Conservation (phyloP, 2,329 filamentous ascomycete species). For the Albophoma yamanashiensis region DNA sequence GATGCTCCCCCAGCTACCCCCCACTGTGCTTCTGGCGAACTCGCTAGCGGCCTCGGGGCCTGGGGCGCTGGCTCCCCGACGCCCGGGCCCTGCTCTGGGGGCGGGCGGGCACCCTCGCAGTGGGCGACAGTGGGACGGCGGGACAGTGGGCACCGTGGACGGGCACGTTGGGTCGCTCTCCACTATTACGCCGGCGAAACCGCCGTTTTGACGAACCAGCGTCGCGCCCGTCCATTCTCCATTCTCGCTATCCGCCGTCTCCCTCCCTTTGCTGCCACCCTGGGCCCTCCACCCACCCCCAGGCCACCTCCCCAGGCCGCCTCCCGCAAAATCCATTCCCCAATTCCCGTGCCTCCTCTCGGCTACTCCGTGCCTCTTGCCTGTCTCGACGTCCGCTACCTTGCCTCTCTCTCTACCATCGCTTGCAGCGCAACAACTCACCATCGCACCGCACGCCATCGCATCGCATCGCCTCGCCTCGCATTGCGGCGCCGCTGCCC, state of each 20-base stretch:
- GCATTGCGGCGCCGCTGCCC: neutral
- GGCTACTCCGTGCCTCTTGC: neutral
- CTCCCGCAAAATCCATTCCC: neutral
- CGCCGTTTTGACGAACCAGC: conserved; percentile 36
- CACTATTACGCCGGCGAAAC: conserved; percentile 50
- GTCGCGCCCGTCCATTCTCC: conserved; percentile 4
- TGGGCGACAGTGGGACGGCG: neutral
- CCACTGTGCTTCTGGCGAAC: neutral
- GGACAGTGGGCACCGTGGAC: neutral
- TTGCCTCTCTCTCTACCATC: neutral
- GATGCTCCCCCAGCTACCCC: neutral
- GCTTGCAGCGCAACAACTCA: neutral
- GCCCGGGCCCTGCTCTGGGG: neutral
- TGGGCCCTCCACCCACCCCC: conserved; percentile 5
- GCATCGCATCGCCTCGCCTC: neutral
- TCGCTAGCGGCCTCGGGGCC: neutral
- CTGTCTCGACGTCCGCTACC: neutral
- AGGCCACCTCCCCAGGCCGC: neutral
- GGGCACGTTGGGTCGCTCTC: conserved; percentile 20
- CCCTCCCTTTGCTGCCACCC: conserved; percentile 12
- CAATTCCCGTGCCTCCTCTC: neutral
- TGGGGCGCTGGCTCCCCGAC: neutral
- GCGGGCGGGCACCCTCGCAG: neutral
- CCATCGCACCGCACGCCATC: neutral
- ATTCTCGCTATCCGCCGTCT: conserved; percentile 10